These are phyloP conservation scores for Xylaria sp. DNA, from an alignment of 2,329 filamentous ascomycete species.

Conservation along the genomic window DNA sequence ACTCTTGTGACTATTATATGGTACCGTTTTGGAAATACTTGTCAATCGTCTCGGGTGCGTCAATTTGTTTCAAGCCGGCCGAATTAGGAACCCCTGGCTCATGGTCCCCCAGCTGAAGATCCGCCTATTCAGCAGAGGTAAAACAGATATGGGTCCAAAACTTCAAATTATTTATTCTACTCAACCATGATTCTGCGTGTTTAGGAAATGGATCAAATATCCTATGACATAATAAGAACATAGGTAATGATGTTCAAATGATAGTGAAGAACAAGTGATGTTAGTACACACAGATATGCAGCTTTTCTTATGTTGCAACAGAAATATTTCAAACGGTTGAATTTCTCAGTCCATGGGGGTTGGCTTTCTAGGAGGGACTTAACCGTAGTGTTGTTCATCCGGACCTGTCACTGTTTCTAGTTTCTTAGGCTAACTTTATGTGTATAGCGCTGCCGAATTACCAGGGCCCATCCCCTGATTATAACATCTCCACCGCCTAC, in stretches of 20 bases:
- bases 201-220: too few species aligned
- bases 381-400: constrained; percentile 16
- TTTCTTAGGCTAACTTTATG: constrained; percentile 12
- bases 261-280: not conserved
- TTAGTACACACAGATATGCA: not conserved
- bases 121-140: not conserved
- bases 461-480: constrained; percentile 6
- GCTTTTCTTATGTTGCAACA: not conserved
- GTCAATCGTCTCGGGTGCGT: not conserved
- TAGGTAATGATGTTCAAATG: not conserved
- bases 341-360: constrained; percentile 8
- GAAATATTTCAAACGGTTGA: not conserved
- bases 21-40: not conserved
- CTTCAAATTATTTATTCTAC: not conserved
- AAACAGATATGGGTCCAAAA: not conserved
- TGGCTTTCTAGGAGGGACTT: constrained; percentile 23
- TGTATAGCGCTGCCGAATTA: constrained; percentile 22
- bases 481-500: constrained; percentile 14
- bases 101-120: not conserved
- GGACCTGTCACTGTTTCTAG: constrained; percentile 28
- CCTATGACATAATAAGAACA: not conserved
- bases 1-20: not conserved
- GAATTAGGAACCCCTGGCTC: constrained; percentile 24
- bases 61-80: constrained; percentile 27
- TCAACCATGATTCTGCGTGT: not conserved